phyloP scores from a whole-genome alignment of 306 rosid genomes.

The Fragaria iinumae region DNA sequence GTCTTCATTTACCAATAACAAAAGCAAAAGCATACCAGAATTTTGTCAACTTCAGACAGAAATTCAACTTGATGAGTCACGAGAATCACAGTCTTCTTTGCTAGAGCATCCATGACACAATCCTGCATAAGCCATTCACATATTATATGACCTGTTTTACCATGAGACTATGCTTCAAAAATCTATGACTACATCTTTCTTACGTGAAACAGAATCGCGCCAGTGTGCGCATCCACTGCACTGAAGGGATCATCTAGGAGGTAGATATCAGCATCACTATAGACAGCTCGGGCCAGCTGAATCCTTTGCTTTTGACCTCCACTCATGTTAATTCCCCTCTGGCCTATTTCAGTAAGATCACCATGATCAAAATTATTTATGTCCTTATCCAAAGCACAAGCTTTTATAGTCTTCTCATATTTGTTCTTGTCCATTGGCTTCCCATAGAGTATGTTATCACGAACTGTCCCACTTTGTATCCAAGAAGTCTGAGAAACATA shows the following conservation, averaged over 20 bases:
- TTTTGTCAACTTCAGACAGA: conserved; percentile 58
- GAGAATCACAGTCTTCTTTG: conserved; percentile 61
- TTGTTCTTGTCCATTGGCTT: conserved; percentile 56
- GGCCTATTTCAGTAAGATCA: conserved; percentile 85
- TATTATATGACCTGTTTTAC: conserved; percentile 12
- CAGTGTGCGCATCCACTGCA: conserved; percentile 87
- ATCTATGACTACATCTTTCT: conserved; percentile 8
- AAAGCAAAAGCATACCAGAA: conserved; percentile 38
- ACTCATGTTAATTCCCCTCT: conserved; percentile 86
- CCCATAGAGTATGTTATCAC: conserved; percentile 67
- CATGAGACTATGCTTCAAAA: background rate
- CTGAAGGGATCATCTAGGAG: conserved; percentile 83
- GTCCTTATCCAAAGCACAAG: conserved; percentile 72
- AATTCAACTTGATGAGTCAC: conserved; percentile 92
- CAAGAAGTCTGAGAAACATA: conserved; percentile 79
- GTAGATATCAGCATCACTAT: conserved; percentile 71
- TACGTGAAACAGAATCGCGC: conserved; percentile 63
- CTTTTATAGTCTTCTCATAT: conserved; percentile 57
- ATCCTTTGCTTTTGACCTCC: conserved; percentile 92
- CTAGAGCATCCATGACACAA: conserved; percentile 63
- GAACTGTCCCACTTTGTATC: conserved; percentile 86
- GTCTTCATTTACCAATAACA: no score
- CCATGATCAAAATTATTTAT: conserved; percentile 60
- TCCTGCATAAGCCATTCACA: conserved; percentile 43
- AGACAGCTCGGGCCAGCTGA: conserved; percentile 80